A percentile compares a stretch with the other conserved stretches of the same genome.
Evolutionary conservation across 345 rosid species (phyloP).

Genomic region (Iberis pinnata): DNA sequence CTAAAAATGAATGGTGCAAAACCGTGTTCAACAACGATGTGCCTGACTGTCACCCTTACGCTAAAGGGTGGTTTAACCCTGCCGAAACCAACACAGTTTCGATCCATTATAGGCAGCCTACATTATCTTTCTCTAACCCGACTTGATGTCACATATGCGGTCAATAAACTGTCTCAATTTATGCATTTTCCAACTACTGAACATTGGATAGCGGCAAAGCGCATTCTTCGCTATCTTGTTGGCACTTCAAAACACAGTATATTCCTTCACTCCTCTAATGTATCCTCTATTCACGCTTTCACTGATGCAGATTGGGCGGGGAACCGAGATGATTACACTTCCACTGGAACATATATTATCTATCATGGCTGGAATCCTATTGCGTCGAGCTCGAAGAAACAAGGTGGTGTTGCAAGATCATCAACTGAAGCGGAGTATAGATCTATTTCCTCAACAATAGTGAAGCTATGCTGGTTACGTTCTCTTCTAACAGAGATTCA

Average conservation of each 20-base stretch:
- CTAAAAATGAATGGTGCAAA: not conserved
- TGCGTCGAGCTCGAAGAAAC: not conserved
- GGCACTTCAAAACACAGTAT: not conserved
- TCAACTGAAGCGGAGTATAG: not conserved
- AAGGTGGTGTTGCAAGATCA: not conserved
- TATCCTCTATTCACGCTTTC: not conserved
- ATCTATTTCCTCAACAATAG: not conserved
- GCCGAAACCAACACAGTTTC: not conserved
- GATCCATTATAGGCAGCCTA: not conserved
- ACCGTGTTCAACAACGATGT: not conserved
- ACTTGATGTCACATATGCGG: not conserved
- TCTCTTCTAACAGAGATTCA: not conserved
- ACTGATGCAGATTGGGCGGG: too few species aligned
- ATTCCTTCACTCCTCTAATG: not conserved
- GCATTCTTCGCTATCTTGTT: not conserved
- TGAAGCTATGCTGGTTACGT: not conserved
- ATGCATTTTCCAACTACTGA: not conserved
- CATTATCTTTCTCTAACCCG: not conserved
- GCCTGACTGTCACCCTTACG: too few species aligned
- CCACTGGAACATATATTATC: not conserved
- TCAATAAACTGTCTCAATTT: not conserved
- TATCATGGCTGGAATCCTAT: not conserved
- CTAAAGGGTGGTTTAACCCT: too few species aligned
- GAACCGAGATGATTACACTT: not conserved
- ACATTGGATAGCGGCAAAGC: not conserved